Conservation (phyloP, 768 basidiomycete genomes). For the Leccinellum rugosiceps region DNA sequence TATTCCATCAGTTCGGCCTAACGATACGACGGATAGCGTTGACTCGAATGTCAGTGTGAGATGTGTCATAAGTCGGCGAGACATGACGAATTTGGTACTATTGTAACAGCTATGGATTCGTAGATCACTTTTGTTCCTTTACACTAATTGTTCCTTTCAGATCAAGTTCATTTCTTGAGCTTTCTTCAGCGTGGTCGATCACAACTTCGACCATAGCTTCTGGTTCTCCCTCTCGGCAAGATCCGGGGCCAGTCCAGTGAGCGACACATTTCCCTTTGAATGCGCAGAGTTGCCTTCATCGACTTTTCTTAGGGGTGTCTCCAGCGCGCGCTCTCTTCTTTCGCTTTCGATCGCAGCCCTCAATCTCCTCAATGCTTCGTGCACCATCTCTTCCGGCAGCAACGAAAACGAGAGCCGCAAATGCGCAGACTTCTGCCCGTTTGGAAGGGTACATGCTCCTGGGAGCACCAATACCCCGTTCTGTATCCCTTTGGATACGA, state of each 20-base stretch:
- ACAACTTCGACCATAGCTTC: not conserved
- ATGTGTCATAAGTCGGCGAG: too few relatives aligned
- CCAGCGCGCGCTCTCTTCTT: not conserved
- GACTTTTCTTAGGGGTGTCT: not conserved
- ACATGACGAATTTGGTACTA: too few relatives aligned
- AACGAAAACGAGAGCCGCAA: constrained; percentile 72
- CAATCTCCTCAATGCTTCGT: constrained; percentile 63
- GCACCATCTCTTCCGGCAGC: constrained; percentile 55
- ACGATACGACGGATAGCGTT: too few relatives aligned
- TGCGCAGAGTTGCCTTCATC: not conserved
- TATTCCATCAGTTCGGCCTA: too few relatives aligned
- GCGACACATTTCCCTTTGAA: not conserved
- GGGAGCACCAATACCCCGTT: constrained; percentile 81
- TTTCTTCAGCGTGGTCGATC: not conserved
- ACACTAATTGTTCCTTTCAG: too few relatives aligned
- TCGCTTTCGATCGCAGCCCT: constrained; percentile 30
- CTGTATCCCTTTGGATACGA: constrained; percentile 65
- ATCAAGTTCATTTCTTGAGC: too few relatives aligned
- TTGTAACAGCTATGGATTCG: too few relatives aligned
- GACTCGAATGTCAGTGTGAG: too few relatives aligned
- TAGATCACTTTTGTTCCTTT: too few relatives aligned
- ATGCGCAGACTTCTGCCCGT: constrained; percentile 58
- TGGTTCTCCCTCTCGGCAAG: not conserved
- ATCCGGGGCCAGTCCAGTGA: not conserved
- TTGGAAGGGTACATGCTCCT: constrained; percentile 72